Conservation (phyloP, 176 grass and related monocot genomes). For the Aegilops bicornis region DNA sequence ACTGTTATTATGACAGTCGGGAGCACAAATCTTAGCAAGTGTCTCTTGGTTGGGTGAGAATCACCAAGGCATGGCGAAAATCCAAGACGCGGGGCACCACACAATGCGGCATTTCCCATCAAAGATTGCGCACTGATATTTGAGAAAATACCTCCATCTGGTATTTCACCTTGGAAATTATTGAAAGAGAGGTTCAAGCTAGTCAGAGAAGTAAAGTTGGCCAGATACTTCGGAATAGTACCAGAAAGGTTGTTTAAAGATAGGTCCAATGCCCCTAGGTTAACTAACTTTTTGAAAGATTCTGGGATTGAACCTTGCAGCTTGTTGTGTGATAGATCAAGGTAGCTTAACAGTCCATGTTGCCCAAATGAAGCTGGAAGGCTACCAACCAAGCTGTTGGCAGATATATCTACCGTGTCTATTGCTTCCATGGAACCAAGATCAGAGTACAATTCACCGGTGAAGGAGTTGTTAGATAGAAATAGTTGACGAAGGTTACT, state of each 20-base stretch:
- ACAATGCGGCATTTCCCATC: too few species aligned
- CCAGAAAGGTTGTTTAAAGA: too few species aligned
- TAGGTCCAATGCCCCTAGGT: neutral
- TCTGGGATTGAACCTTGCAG: neutral
- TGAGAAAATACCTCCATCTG: too few species aligned
- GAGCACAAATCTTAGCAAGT: too few species aligned
- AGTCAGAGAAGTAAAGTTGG: too few species aligned
- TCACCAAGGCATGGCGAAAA: too few species aligned
- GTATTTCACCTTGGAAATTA: neutral
- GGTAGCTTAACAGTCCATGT: neutral
- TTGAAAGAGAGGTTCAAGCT: neutral
- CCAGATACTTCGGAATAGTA: too few species aligned
- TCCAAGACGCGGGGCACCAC: too few species aligned
- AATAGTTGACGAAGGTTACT: neutral
- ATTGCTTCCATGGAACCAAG: neutral
- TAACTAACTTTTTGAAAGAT: neutral
- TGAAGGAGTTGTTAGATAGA: neutral
- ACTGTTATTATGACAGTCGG: too few species aligned
- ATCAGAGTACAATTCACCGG: neutral
- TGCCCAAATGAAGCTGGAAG: neutral
- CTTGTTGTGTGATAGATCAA: neutral
- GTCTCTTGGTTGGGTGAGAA: too few species aligned
- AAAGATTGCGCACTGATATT: too few species aligned
- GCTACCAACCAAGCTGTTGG: neutral
- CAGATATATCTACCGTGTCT: neutral